Conservation (phyloP, 768 basidiomycete species). For the Tylopilus sp. region DNA sequence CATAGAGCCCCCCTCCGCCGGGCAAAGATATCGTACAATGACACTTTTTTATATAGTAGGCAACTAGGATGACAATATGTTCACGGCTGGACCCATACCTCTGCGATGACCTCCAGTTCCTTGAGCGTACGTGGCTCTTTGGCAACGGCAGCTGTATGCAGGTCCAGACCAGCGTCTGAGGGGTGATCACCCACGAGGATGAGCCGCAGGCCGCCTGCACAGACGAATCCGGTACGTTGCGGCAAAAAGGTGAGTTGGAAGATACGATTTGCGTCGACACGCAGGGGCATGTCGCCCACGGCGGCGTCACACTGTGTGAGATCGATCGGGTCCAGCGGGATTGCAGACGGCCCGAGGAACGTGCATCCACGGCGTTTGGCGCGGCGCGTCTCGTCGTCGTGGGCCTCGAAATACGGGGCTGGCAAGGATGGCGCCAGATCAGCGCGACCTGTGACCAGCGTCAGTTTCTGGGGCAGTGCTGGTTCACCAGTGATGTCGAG, state of each 20-base stretch:
- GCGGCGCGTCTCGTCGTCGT: constrained; percentile 36
- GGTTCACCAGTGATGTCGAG: constrained; percentile 5
- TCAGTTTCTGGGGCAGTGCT: constrained; percentile 10
- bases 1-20: constrained; percentile 12
- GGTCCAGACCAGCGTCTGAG: constrained; percentile 33
- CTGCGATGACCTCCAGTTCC: too few relatives aligned
- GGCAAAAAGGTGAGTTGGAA: constrained; percentile 67
- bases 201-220: constrained; percentile 69
- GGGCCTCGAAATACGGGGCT: constrained; percentile 44
- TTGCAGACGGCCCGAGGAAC: constrained; percentile 50
- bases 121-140: too few relatives aligned
- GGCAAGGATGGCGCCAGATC: constrained; percentile 33
- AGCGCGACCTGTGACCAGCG: neutral
- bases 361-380: constrained; percentile 33
- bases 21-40: too few relatives aligned
- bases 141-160: too few relatives aligned
- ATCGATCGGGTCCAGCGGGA: constrained; percentile 44
- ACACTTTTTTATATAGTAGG: constrained; percentile 15
- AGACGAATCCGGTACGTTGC: constrained; percentile 53
- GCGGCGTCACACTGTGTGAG: constrained; percentile 20
- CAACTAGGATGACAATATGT: constrained; percentile 9
- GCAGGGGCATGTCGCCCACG: constrained; percentile 20
- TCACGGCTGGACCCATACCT: constrained; percentile 19
- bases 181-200: constrained; percentile 57
- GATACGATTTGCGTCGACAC: constrained; percentile 44